phyloP scores from a whole-genome alignment of 2,329 filamentous ascomycete species.

The Tolypocladium endophyticum region DNA sequence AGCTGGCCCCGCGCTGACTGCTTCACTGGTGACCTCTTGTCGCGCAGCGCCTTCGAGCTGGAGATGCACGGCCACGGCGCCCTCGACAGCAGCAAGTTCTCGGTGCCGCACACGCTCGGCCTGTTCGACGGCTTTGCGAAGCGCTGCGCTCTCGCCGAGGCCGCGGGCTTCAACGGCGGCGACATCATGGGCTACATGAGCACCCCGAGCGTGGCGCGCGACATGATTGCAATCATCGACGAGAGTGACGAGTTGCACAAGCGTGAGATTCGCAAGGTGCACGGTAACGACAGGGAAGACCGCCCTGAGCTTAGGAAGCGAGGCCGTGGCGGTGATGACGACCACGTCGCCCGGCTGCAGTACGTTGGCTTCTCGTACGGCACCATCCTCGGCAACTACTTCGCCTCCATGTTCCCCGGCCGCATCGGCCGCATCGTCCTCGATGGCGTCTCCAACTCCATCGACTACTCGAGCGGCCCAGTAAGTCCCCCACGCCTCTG shows the following conservation, averaged over 20 bases:
- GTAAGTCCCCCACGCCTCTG: conserved; percentile 12
- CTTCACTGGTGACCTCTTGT: conserved; percentile 18
- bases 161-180: conserved; percentile 3
- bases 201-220: conserved; percentile 28
- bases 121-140: conserved; percentile 14
- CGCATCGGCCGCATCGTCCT: conserved; percentile 30
- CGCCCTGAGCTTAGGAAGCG: conserved; percentile 7
- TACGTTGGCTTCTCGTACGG: conserved; percentile 42
- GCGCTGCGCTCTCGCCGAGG: conserved; percentile 15
- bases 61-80: conserved; percentile 20
- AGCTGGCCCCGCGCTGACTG: conserved; percentile 28
- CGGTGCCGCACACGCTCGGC: conserved; percentile 16
- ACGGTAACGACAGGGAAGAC: not conserved
- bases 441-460: conserved; percentile 24
- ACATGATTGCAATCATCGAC: conserved; percentile 35
- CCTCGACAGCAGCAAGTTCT: conserved; percentile 7
- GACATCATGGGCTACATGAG: conserved; percentile 22
- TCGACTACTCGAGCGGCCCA: conserved; percentile 21
- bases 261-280: not conserved
- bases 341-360: conserved; percentile 19
- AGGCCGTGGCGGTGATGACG: not conserved
- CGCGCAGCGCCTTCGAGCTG: conserved; percentile 17
- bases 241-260: conserved; percentile 22
- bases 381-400: conserved; percentile 22
- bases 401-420: conserved; percentile 23